phyloP scores from a whole-genome alignment of 768 basidiomycete genomes.

The Tulasnella sp. region DNA sequence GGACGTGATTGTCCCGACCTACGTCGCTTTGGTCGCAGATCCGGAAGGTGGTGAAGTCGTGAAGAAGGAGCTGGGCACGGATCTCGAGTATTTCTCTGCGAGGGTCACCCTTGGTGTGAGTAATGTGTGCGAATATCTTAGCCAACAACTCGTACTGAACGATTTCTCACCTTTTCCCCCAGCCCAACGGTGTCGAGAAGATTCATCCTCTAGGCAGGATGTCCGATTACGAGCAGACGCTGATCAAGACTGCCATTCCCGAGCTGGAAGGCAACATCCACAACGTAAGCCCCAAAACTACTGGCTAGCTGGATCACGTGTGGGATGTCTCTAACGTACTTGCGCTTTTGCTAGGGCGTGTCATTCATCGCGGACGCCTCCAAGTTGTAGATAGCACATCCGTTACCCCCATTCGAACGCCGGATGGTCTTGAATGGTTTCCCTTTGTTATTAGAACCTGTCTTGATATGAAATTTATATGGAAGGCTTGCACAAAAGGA shows the following conservation, averaged over 20 bases:
- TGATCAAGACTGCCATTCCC: constrained; percentile 69
- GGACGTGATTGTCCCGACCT: constrained; percentile 26
- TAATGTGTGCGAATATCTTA: constrained; percentile 4
- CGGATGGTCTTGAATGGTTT: too few relatives aligned
- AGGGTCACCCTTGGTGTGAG: constrained; percentile 78
- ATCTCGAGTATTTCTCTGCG: constrained; percentile 80
- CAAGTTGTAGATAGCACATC: too few relatives aligned
- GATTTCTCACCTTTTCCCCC: not conserved
- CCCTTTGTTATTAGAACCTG: too few relatives aligned
- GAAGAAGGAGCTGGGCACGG: constrained; percentile 60
- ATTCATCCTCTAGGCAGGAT: constrained; percentile 72
- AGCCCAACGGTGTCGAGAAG: constrained; percentile 73
- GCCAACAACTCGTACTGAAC: not conserved
- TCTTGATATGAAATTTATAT: too few relatives aligned
- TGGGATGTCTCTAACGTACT: too few relatives aligned
- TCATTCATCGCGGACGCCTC: too few relatives aligned
- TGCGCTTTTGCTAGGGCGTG: too few relatives aligned
- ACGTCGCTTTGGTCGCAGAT: constrained; percentile 69
- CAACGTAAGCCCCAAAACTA: constrained; percentile 21
- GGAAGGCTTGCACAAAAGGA: too few relatives aligned
- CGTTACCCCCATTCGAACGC: too few relatives aligned
- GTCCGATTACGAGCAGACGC: constrained; percentile 56
- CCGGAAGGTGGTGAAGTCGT: constrained; percentile 58
- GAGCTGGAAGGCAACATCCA: constrained; percentile 67
- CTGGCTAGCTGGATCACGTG: too few relatives aligned